These are phyloP conservation scores for Yarrowia sp. DNA, from an alignment of 805 yeast genomes.

Conservation along the genomic window DNA sequence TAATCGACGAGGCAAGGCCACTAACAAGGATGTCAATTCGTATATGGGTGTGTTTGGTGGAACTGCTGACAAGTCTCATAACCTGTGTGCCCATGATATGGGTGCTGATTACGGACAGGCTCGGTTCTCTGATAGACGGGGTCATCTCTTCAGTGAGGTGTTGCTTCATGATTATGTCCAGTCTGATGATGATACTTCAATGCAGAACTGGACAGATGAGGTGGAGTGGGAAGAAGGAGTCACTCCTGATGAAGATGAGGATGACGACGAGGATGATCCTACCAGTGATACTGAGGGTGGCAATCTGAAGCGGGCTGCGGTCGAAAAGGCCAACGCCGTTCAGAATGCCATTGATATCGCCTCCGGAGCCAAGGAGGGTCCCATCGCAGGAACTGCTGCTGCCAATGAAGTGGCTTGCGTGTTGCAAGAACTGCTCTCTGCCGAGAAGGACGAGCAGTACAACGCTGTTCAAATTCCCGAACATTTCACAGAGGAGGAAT, in stretches of 20 bases:
- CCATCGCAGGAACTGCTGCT: background rate
- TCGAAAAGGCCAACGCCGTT: background rate
- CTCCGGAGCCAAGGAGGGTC: background rate
- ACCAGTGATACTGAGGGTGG: background rate
- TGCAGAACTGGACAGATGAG: slow-evolving; percentile 24
- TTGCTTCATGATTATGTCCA: slow-evolving; percentile 17
- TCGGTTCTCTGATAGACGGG: background rate
- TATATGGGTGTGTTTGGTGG: slow-evolving; percentile 10
- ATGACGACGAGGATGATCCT: background rate
- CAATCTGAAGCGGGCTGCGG: background rate
- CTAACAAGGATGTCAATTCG: background rate
- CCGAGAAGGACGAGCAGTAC: background rate
- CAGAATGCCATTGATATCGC: background rate
- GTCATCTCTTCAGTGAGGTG: slow-evolving; percentile 14
- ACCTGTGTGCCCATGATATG: slow-evolving; percentile 10
- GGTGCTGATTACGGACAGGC: background rate
- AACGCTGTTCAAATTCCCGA: background rate
- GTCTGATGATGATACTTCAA: slow-evolving; percentile 16
- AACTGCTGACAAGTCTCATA: background rate
- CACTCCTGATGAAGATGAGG: background rate
- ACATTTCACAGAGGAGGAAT: background rate
- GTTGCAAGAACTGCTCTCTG: background rate
- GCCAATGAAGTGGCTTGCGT: background rate
- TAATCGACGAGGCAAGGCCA: background rate
- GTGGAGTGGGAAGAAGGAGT: slow-evolving; percentile 17